Evolutionary conservation across 2,329 filamentous ascomycete genomes (phyloP).

Genomic region (Colletotrichum eremochloae): DNA sequence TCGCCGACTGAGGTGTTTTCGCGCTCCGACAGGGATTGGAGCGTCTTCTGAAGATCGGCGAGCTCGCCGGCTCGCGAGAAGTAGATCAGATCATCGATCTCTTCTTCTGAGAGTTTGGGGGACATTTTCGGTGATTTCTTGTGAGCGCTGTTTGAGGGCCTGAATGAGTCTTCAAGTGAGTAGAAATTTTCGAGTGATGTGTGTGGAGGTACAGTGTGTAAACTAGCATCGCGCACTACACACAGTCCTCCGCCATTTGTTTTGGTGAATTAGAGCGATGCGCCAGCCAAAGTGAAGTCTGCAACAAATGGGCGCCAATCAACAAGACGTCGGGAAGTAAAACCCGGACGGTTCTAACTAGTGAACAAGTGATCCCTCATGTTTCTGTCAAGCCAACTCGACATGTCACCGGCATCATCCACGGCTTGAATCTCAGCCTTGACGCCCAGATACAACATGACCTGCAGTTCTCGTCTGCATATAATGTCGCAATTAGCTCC

Average conservation of each 20-base stretch:
- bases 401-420: conserved; percentile 66
- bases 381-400: conserved; percentile 63
- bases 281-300: background rate
- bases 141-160: conserved; percentile 12
- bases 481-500: conserved; percentile 50
- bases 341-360: fast-evolving
- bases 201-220: conserved; percentile 42
- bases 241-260: conserved; percentile 23
- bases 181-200: conserved; percentile 42
- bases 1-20: conserved; percentile 72
- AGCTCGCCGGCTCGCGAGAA: conserved; percentile 84
- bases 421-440: conserved; percentile 85
- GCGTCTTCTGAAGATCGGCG: conserved; percentile 71
- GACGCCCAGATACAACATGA: conserved; percentile 79
- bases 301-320: background rate
- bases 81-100: conserved; percentile 94
- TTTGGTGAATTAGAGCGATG: conserved; percentile 1
- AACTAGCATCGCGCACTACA: background rate
- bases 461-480: conserved; percentile 71
- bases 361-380: conserved; percentile 45
- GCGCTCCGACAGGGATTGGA: conserved; percentile 72
- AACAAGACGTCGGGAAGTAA: background rate
- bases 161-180: conserved; percentile 21
- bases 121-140: conserved; percentile 53
- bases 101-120: conserved; percentile 76